Evolutionary conservation across 495 filamentous ascomycete species (phyloP).

Genomic region (Choiromyces venosus): DNA sequence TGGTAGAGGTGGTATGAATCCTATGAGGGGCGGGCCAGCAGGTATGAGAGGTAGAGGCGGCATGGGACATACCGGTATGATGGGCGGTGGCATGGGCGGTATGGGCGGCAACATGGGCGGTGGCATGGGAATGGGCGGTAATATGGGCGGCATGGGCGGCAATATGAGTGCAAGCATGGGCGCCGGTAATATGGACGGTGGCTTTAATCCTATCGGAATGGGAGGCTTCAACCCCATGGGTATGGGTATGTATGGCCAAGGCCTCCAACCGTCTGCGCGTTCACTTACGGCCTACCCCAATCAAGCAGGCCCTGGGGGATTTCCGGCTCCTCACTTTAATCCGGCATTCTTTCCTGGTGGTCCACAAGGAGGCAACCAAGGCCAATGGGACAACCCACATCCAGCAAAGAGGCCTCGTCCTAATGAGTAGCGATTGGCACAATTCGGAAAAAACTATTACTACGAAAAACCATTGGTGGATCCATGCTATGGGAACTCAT

Average conservation of each 20-base stretch:
- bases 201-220: conserved; percentile 43
- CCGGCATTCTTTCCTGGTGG: conserved; percentile 64
- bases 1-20: conserved; percentile 44
- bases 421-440: conserved; percentile 28
- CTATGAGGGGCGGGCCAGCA: conserved; percentile 37
- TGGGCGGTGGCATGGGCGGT: conserved; percentile 52
- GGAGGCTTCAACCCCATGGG: conserved; percentile 41
- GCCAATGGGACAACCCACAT: conserved; percentile 42
- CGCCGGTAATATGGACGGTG: conserved; percentile 55
- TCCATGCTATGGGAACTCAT: not conserved
- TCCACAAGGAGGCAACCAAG: conserved; percentile 39
- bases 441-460: not conserved
- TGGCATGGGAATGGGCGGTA: conserved; percentile 57
- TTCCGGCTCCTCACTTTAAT: conserved; percentile 60
- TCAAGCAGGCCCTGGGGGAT: conserved; percentile 39
- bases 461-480: not conserved
- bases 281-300: conserved; percentile 39
- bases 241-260: conserved; percentile 40
- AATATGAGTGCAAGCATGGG: conserved; percentile 52
- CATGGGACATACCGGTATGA: conserved; percentile 49
- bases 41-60: conserved; percentile 68
- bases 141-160: conserved; percentile 42
- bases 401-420: conserved; percentile 38
- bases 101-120: conserved; percentile 64
- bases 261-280: conserved; percentile 36